phyloP scores from a whole-genome alignment of 495 filamentous ascomycete genomes.

The Daldinia loculata region DNA sequence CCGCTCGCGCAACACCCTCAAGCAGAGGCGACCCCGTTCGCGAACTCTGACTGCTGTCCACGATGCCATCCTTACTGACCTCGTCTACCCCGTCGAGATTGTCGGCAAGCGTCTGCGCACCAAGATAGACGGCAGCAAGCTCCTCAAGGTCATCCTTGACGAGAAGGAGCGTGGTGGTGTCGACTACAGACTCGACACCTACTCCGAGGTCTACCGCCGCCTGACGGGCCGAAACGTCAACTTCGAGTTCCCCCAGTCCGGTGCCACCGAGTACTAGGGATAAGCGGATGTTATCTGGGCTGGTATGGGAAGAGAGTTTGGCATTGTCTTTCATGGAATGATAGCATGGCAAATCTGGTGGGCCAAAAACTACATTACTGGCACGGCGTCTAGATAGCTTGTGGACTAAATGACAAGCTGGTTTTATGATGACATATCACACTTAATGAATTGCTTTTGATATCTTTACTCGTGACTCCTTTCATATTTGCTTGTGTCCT shows the following conservation, averaged over 20 bases:
- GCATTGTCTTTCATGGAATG: constrained; percentile 30
- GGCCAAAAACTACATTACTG: constrained; percentile 37
- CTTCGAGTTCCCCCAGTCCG: constrained; percentile 96
- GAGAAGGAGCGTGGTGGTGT: constrained; percentile 99
- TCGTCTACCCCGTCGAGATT: constrained; percentile 99
- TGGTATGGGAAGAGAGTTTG: constrained; percentile 32
- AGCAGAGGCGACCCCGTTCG: constrained; percentile 97
- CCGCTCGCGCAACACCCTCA: constrained; percentile 91
- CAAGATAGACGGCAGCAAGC: constrained; percentile 96
- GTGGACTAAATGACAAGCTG: constrained; percentile 35
- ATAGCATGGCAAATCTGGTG: constrained; percentile 36
- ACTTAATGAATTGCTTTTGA: constrained; percentile 15
- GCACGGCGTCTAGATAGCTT: constrained; percentile 44
- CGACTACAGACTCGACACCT: constrained; percentile 98
- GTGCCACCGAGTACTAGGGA: constrained; percentile 77
- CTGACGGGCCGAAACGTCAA: constrained; percentile 91
- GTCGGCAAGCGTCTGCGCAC: constrained; percentile 97
- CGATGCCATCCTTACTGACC: constrained; percentile 93
- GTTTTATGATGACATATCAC: constrained; percentile 32
- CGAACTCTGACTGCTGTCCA: constrained; percentile 97
- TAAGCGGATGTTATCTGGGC: constrained; percentile 24
- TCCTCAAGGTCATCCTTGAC: constrained; percentile 96
- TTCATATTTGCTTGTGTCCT: constrained; percentile 8
- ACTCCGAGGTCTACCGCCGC: constrained; percentile 96
- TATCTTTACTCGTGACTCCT: neutral